Conservation (phyloP, 2,329 filamentous ascomycete genomes). For the Emmonsiellopsis sp. region DNA sequence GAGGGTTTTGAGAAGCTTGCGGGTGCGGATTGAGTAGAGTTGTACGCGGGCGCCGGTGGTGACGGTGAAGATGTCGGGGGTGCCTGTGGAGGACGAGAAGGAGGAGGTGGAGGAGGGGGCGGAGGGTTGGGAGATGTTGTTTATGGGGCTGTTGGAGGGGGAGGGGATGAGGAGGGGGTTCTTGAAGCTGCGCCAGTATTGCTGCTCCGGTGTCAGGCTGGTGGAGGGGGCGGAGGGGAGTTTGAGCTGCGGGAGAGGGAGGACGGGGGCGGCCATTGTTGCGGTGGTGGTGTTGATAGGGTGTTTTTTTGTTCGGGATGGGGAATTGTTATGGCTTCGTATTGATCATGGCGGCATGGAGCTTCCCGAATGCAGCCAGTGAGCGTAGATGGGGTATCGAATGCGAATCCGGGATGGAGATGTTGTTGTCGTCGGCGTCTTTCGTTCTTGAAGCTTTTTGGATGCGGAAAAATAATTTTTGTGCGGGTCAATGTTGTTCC, state of each 20-base stretch:
- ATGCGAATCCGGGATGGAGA: too few species aligned
- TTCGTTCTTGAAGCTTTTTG: background rate
- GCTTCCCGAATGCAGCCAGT: background rate
- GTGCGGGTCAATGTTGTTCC: background rate
- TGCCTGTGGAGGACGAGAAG: constrained; percentile 47
- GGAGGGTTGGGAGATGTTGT: constrained; percentile 69
- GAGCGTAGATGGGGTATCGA: background rate
- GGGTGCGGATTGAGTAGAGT: constrained; percentile 83
- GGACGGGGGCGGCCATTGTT: constrained; percentile 76
- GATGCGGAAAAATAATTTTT: background rate
- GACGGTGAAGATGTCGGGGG: constrained; percentile 64
- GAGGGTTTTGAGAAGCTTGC: constrained; percentile 88
- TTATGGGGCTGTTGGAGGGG: constrained; percentile 80
- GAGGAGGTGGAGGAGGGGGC: constrained; percentile 35
- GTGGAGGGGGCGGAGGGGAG: constrained; percentile 73
- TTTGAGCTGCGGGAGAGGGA: constrained; percentile 70
- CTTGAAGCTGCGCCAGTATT: constrained; percentile 93
- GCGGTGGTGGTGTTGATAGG: background rate
- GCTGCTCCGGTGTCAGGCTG: constrained; percentile 73
- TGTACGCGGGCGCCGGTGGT: constrained; percentile 92
- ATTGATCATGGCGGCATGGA: background rate
- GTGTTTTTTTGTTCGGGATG: background rate
- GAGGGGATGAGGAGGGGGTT: constrained; percentile 84
- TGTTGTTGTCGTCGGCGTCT: background rate
- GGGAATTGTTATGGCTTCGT: background rate